A percentile compares a stretch with the other conserved stretches of the same genome.
Conservation (phyloP, 345 rosid genomes). For the Eucalyptus marginata region DNA sequence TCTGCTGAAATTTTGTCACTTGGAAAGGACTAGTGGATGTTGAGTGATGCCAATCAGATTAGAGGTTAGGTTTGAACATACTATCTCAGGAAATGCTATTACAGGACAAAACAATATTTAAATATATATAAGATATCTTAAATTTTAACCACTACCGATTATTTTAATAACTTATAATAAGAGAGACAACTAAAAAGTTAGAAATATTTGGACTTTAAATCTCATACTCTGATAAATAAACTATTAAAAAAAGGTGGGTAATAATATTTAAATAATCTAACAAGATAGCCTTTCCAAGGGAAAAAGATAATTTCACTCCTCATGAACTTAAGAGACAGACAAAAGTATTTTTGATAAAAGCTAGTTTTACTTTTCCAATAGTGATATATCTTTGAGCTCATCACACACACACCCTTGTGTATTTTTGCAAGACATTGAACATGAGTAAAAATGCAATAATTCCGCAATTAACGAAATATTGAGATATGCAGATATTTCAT, state of each 20-base stretch:
- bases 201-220: not conserved
- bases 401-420: not conserved
- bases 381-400: not conserved
- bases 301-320: not conserved
- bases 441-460: not conserved
- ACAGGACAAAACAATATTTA: not conserved
- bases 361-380: not conserved
- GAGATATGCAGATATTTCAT: not conserved
- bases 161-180: not conserved
- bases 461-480: not conserved
- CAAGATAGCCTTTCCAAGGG: not conserved
- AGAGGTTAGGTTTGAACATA: not conserved
- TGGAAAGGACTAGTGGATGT: not conserved
- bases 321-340: not conserved
- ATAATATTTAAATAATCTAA: not conserved
- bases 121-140: not conserved
- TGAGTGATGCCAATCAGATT: not conserved
- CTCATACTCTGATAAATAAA: not conserved
- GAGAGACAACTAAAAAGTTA: not conserved
- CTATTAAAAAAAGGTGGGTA: not conserved
- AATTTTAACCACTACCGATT: not conserved
- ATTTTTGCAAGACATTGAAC: not conserved
- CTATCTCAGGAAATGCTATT: not conserved
- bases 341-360: not conserved
- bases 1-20: not conserved